Evolutionary conservation across 768 basidiomycete species (phyloP).

Genomic region (Tubosaeta sp.): DNA sequence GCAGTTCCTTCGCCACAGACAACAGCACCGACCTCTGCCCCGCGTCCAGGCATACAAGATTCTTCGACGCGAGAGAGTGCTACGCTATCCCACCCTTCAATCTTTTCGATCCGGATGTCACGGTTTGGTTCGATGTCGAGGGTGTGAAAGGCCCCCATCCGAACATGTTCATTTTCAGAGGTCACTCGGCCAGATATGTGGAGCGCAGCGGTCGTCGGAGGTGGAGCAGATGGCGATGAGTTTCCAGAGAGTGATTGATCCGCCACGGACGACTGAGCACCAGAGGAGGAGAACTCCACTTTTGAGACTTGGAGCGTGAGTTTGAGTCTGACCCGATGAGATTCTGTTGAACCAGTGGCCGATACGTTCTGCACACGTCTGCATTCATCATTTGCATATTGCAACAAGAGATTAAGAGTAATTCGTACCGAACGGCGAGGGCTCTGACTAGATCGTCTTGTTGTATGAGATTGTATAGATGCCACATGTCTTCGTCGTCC

Average conservation of each 20-base stretch:
- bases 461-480: constrained; percentile 95
- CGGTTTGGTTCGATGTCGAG: constrained; percentile 90
- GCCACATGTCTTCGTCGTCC: constrained; percentile 99
- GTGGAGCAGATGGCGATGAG: constrained; percentile 28
- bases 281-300: constrained; percentile 77
- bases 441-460: constrained; percentile 85
- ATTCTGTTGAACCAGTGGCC: constrained; percentile 90
- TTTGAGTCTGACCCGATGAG: constrained; percentile 78
- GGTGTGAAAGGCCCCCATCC: constrained; percentile 91
- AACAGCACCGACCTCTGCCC: constrained; percentile 94
- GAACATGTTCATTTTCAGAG: constrained; percentile 84
- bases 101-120: constrained; percentile 85
- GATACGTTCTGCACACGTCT: constrained; percentile 89
- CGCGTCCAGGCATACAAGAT: constrained; percentile 86
- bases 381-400: constrained; percentile 9
- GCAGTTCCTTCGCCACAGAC: constrained; percentile 96
- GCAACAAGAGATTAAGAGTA: neutral
- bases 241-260: constrained; percentile 34
- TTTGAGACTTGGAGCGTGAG: constrained; percentile 80
- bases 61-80: constrained; percentile 80
- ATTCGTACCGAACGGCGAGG: constrained; percentile 69
- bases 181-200: constrained; percentile 86
- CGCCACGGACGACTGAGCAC: constrained; percentile 45
- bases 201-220: constrained; percentile 51
- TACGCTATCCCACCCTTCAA: constrained; percentile 89